A percentile compares a stretch with the other conserved stretches of the same genome.
Conservation (phyloP, 2,329 filamentous ascomycete genomes). For the Ophiocordyceps polyrhachis-furcata region DNA sequence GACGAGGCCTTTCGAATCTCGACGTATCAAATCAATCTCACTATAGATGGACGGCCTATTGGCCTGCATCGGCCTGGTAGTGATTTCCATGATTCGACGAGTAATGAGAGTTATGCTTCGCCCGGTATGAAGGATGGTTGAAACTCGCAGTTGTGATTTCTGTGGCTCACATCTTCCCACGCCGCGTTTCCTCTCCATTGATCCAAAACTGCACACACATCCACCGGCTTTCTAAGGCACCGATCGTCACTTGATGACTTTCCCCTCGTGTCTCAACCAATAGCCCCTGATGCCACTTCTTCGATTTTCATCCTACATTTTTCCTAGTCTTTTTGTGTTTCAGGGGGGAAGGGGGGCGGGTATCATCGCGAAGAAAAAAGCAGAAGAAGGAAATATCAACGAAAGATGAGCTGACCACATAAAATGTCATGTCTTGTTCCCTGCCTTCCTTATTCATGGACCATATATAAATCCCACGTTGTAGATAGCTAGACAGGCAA, state of each 20-base stretch:
- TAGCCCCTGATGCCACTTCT: too few species aligned
- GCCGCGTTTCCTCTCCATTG: conserved; percentile 21
- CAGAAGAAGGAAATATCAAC: conserved; percentile 2
- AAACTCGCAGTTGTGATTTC: too few species aligned
- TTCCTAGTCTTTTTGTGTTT: conserved; percentile 5
- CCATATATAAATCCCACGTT: too few species aligned
- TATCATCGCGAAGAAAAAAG: conserved; percentile 18
- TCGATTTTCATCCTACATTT: too few species aligned
- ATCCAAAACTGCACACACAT: conserved; percentile 29
- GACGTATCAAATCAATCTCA: conserved; percentile 14
- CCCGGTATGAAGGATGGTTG: background rate
- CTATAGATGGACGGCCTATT: conserved; percentile 30
- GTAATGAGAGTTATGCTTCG: conserved; percentile 10
- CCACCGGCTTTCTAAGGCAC: conserved; percentile 40
- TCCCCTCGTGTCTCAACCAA: too few species aligned
- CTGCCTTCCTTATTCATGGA: too few species aligned
- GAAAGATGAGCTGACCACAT: too few species aligned
- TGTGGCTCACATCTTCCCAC: too few species aligned
- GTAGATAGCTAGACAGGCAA: too few species aligned
- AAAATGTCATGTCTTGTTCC: too few species aligned
- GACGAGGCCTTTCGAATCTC: conserved; percentile 9
- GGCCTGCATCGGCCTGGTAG: conserved; percentile 6
- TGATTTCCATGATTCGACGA: conserved; percentile 14
- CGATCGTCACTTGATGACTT: too few species aligned
- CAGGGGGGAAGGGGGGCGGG: too few species aligned